Conservation (phyloP, 1,284 basidiomycete genomes). For the Filobasidium uniguttulatum region DNA sequence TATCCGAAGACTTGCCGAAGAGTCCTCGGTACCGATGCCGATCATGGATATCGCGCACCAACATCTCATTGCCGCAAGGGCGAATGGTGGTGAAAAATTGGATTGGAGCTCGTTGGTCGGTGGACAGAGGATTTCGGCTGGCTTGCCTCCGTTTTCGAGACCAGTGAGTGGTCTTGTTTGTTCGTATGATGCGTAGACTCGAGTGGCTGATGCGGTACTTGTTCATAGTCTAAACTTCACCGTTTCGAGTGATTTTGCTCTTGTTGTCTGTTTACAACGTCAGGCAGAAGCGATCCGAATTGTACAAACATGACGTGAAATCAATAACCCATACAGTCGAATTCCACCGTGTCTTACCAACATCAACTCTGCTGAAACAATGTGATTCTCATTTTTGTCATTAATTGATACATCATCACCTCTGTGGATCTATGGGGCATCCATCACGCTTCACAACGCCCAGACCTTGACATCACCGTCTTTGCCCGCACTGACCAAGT, state of each 20-base stretch:
- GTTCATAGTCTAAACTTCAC: too few relatives aligned
- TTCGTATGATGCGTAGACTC: too few relatives aligned
- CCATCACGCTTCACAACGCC: slow-evolving; percentile 52
- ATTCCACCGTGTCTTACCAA: too few relatives aligned
- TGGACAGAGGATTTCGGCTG: slow-evolving; percentile 35
- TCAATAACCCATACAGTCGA: too few relatives aligned
- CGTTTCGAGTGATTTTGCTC: too few relatives aligned
- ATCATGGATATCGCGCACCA: slow-evolving; percentile 59
- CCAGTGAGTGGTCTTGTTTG: slow-evolving; percentile 27
- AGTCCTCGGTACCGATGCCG: slow-evolving; percentile 66
- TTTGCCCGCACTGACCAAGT: slow-evolving; percentile 77
- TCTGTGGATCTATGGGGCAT: neutral
- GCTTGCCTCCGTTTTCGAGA: slow-evolving; percentile 33
- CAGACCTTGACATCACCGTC: slow-evolving; percentile 87
- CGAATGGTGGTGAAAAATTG: slow-evolving; percentile 37
- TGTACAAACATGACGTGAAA: too few relatives aligned
- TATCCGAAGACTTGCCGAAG: slow-evolving; percentile 40
- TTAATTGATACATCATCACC: neutral
- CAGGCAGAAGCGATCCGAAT: too few relatives aligned
- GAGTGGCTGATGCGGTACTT: too few relatives aligned
- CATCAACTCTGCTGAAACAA: too few relatives aligned
- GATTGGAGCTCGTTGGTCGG: slow-evolving; percentile 37
- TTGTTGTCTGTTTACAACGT: too few relatives aligned
- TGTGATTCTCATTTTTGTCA: too few relatives aligned
- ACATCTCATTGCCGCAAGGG: slow-evolving; percentile 62